Conservation (phyloP, 257 asterid species). For the Ilex asprella region DNA sequence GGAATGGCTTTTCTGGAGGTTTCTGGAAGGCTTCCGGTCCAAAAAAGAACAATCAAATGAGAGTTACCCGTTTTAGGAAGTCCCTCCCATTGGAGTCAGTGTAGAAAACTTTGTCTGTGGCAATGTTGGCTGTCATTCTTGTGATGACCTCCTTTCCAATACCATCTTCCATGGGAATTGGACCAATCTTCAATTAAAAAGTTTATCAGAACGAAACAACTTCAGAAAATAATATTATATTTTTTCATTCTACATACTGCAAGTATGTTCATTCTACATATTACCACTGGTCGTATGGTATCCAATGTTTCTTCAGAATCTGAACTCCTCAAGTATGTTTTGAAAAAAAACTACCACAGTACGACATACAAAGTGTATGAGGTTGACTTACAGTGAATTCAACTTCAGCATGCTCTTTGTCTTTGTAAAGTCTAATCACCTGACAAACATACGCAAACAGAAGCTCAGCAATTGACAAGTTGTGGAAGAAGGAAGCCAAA, state of each 20-base stretch:
- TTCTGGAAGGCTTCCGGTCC: too few relatives aligned
- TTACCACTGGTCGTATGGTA: neutral
- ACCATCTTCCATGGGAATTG: conserved; percentile 59
- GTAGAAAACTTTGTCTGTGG: conserved; percentile 52
- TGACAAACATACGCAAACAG: conserved; percentile 10
- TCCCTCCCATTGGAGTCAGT: conserved; percentile 93
- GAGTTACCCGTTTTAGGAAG: conserved; percentile 69
- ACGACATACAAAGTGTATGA: neutral
- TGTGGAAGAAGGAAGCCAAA: neutral
- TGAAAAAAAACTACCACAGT: neutral
- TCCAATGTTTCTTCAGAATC: neutral
- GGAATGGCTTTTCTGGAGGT: too few relatives aligned
- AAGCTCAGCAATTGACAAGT: neutral
- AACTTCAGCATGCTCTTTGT: conserved; percentile 80
- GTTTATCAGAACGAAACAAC: conserved; percentile 4
- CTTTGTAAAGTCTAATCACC: conserved; percentile 71
- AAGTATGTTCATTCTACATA: neutral
- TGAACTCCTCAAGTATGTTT: neutral
- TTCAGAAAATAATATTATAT: neutral
- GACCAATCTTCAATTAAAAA: conserved; percentile 58
- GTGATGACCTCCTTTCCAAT: conserved; percentile 84
- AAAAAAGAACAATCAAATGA: too few relatives aligned
- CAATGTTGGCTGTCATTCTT: conserved; percentile 66
- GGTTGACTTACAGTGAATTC: conserved; percentile 69
- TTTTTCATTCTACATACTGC: too few relatives aligned